These are phyloP conservation scores for Verticillium longisporum DNA, from an alignment of 2,329 filamentous ascomycete genomes.

Conservation along the genomic window DNA sequence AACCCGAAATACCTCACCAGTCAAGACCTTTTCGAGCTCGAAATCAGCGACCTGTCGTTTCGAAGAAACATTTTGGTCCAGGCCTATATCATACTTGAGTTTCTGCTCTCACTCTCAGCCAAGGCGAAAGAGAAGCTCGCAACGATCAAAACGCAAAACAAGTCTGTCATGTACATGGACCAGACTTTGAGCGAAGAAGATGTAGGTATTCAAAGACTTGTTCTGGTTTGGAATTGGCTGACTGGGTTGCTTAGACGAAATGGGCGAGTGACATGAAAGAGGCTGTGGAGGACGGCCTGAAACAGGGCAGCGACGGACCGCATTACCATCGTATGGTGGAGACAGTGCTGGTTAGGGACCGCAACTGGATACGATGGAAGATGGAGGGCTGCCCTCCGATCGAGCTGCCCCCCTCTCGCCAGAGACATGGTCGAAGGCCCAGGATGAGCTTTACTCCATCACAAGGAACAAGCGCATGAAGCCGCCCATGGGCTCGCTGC, in stretches of 20 bases:
- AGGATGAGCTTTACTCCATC: slow-evolving; percentile 55
- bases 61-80: slow-evolving; percentile 92
- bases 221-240: neutral
- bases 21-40: slow-evolving; percentile 88
- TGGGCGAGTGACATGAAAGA: slow-evolving; percentile 78
- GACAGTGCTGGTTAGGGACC: slow-evolving; percentile 89
- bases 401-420: slow-evolving; percentile 64
- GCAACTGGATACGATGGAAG: slow-evolving; percentile 99
- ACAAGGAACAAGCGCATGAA: slow-evolving; percentile 67
- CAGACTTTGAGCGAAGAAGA: slow-evolving; percentile 77
- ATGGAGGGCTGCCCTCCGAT: slow-evolving; percentile 88
- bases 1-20: slow-evolving; percentile 99
- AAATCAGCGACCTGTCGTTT: slow-evolving; percentile 94
- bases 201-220: slow-evolving; percentile 43
- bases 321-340: slow-evolving; percentile 97
- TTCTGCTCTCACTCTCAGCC: slow-evolving; percentile 82
- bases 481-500: slow-evolving; percentile 63
- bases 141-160: slow-evolving; percentile 63
- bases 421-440: slow-evolving; percentile 62
- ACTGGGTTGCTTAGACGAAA: slow-evolving; percentile 48
- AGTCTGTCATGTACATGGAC: slow-evolving; percentile 75
- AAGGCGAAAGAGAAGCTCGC: slow-evolving; percentile 74
- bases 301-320: slow-evolving; percentile 72
- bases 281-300: slow-evolving; percentile 69
- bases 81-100: slow-evolving; percentile 89